Evolutionary conservation across 192 early-diverging fungal species (phyloP).

Genomic region (Linnemannia schmuckeri): DNA sequence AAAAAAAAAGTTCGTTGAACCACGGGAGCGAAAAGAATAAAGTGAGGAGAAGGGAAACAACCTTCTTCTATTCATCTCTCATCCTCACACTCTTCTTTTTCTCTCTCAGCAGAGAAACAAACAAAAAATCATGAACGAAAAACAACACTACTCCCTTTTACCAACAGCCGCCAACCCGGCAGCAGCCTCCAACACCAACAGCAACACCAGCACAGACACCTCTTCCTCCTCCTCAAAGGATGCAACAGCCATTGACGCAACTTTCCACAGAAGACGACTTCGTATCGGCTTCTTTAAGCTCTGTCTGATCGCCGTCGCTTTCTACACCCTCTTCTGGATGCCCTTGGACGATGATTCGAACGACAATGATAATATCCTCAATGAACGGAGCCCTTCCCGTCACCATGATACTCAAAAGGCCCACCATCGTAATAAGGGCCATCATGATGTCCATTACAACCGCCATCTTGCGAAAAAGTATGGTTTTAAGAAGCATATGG

Average conservation of each 20-base stretch:
- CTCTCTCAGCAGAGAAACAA: not conserved
- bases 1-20: not conserved
- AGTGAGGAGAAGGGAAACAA: not conserved
- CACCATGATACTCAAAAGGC: too few relatives aligned
- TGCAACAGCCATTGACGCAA: not conserved
- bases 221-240: not conserved
- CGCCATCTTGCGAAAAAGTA: not conserved
- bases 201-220: not conserved
- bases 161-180: not conserved
- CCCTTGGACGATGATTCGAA: not conserved
- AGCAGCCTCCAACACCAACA: not conserved
- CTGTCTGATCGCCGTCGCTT: not conserved
- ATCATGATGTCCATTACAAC: not conserved
- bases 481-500: conserved; percentile 36
- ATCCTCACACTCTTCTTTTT: not conserved
- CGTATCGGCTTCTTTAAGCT: conserved; percentile 14
- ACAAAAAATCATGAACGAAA: conserved; percentile 5
- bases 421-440: not conserved
- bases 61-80: not conserved
- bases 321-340: conserved; percentile 4
- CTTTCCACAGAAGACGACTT: not conserved
- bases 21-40: not conserved
- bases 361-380: not conserved
- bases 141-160: conserved; percentile 4
- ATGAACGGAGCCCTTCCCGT: not conserved